Evolutionary conservation across 139 green algal genomes (phyloP), one percentile per base, ranked within the genome.

Genomic region (Chlorella ohadii): DNA sequence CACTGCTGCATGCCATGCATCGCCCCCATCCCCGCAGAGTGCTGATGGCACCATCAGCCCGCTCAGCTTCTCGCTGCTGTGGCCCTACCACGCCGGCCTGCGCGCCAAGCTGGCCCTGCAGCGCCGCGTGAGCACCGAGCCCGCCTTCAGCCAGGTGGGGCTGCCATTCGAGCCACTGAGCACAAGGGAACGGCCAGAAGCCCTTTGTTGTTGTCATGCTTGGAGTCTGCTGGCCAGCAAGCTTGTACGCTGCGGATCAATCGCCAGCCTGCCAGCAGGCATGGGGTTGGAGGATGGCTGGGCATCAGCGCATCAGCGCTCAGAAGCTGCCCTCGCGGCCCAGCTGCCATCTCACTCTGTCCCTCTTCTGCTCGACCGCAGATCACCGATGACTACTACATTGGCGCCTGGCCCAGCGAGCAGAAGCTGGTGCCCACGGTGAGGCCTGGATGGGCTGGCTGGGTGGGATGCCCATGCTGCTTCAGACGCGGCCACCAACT

Each of bases 1-100:
- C 61, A 28, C 7, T n/a, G n/a, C n/a, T n/a, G n/a, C 63, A 38
- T 36, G 13, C 27, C 27, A 36, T 70, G 64, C 36, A 0, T 9
- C 16, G 6, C 36, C n/a, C 20, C 68, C 33, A 1, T 19, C 1
- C 27, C 23, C 55, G 80, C 86, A 89, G 72, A n/a, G 70, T 0
- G 5, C 66, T 41, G 70, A 88, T 25, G 88, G 90, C 28, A 65
- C 19, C 15, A 92, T 94, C 33, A 36, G 68, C 36, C 84, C 68
- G 20, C 59, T 87, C 39, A 73, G 59, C n/a, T 73, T 88, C 68
- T 22, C 72, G 12, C 61, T 91, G 17, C 81, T 91, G 6, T 90
- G 85, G 87, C 92, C 91, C 4, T 95, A 95, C 84, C 91, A 94
- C 72, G 47, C 89, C 0, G 87, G 76, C 3, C 67, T 95, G 47